Evolutionary conservation across 352 stramenopile genomes (phyloP).

Genomic region (Phytopythium oedochilum): DNA sequence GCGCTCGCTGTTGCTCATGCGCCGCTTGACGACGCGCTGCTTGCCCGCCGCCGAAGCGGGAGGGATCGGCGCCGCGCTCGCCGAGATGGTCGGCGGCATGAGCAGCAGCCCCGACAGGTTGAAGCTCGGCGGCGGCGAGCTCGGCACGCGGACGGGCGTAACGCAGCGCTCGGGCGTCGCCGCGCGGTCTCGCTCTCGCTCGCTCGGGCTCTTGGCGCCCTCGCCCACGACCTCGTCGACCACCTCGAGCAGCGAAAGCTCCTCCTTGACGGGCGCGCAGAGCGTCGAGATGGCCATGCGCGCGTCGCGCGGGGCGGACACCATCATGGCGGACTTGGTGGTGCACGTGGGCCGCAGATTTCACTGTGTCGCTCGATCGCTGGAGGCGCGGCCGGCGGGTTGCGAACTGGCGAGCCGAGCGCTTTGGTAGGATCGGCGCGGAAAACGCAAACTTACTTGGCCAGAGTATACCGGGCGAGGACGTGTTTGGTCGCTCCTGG

Average conservation of each 20-base stretch:
- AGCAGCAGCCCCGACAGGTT: conserved; percentile 1
- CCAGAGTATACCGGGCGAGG: background rate
- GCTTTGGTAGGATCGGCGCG: too few species aligned
- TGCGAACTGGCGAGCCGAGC: background rate
- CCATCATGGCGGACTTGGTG: conserved; percentile 1
- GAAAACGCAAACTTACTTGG: background rate
- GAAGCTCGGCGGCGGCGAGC: conserved; percentile 2
- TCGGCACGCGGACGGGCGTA: background rate
- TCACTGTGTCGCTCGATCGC: too few species aligned
- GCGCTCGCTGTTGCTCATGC: conserved; percentile 62
- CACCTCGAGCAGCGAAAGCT: background rate
- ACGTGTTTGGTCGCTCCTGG: background rate
- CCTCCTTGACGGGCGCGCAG: conserved; percentile 11
- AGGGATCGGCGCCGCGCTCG: background rate
- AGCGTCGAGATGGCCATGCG: conserved; percentile 32
- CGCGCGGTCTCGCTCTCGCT: too few species aligned
- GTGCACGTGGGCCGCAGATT: too few species aligned
- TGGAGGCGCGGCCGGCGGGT: background rate
- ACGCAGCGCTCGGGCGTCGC: background rate
- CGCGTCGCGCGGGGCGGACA: conserved; percentile 14
- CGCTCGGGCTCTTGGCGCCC: background rate
- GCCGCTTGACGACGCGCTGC: conserved; percentile 2
- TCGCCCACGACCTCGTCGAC: background rate
- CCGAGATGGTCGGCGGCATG: conserved; percentile 3
- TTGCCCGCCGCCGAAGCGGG: background rate